Evolutionary conservation across 805 yeast species (phyloP), one percentile per base, ranked within the genome.

Genomic region (Wickerhamiella brachini): DNA sequence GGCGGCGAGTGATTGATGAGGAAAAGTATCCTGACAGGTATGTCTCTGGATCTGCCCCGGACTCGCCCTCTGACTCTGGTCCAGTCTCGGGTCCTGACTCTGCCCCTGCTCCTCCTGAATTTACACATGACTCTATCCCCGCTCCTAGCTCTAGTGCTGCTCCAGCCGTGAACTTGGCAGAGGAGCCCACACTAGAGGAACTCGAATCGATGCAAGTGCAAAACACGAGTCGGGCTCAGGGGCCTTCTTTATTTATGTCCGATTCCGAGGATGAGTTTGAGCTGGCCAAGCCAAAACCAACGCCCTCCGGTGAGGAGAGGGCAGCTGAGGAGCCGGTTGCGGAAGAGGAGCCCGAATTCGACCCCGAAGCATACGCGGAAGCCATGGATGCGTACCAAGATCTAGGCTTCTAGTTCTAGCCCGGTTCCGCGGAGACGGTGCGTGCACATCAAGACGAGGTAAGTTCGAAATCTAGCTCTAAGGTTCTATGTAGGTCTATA

Each of bases 341-440:
- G 41, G 41, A 15, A 20, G 43, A 13, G 10, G 49, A 46, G 21
- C 34, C 29, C n/a, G 49, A 22, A 20, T 17, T 45, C 17, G 48
- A 52, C 21, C 53, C 54, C 23, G 52, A 53, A 4, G 56, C 53
- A 6, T 57, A 56, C 5, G 55, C 55, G 2, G 17, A 44, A 26
- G 56, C 51, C 15, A 53, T 56, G 45, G 45, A 23, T 5, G 51
- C 45, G 12, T 56, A 54, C 38, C 55, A 53, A 2, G 60, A 59
- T 34, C 23, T 59, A 12, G 62, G 53, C 12, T 53, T 58, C 49
- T 59, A 49, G 43, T n/a, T 29, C n/a, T n/a, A n/a, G n/a, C n/a
- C n/a, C n/a, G n/a, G n/a, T n/a, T n/a, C n/a, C n/a, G n/a, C n/a
- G n/a, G n/a, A n/a, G n/a, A n/a, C n/a, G n/a, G n/a, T n/a, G n/a